These are phyloP conservation scores for Symbiodinium pilosum DNA, from an alignment of 73 alveolate genomes.

Conservation along the genomic window DNA sequence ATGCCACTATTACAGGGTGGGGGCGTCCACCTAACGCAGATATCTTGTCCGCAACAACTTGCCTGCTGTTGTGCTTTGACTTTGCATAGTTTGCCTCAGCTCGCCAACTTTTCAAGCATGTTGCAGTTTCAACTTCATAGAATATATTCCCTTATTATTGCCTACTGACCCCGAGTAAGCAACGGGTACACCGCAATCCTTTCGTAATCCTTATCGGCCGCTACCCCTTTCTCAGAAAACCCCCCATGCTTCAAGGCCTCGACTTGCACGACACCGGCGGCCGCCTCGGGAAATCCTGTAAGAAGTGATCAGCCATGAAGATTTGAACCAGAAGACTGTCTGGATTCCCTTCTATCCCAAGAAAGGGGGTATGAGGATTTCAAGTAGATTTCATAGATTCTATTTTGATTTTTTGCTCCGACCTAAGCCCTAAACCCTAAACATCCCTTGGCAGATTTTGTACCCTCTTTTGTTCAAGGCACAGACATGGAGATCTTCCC, in stretches of 20 bases:
- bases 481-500: constrained; percentile 92
- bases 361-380: too few relatives aligned
- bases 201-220: too few relatives aligned
- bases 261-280: constrained; percentile 85
- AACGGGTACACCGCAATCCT: too few relatives aligned
- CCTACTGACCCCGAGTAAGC: too few relatives aligned
- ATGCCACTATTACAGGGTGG: too few relatives aligned
- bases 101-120: not conserved
- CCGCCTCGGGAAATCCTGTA: not conserved
- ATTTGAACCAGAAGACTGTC: not conserved
- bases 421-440: not conserved
- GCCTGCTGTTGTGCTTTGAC: too few relatives aligned
- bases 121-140: too few relatives aligned
- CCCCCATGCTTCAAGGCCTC: constrained; percentile 1
- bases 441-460: not conserved
- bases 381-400: not conserved
- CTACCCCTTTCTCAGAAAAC: not conserved
- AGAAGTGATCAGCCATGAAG: not conserved
- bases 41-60: too few relatives aligned
- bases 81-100: too few relatives aligned
- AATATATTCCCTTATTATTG: too few relatives aligned
- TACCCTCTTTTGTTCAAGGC: not conserved
- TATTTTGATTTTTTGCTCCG: not conserved
- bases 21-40: too few relatives aligned
- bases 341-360: not conserved